Base-by-base conservation (phyloP, 148 eudicot species). In the Persicaria tinctoria region DNA sequence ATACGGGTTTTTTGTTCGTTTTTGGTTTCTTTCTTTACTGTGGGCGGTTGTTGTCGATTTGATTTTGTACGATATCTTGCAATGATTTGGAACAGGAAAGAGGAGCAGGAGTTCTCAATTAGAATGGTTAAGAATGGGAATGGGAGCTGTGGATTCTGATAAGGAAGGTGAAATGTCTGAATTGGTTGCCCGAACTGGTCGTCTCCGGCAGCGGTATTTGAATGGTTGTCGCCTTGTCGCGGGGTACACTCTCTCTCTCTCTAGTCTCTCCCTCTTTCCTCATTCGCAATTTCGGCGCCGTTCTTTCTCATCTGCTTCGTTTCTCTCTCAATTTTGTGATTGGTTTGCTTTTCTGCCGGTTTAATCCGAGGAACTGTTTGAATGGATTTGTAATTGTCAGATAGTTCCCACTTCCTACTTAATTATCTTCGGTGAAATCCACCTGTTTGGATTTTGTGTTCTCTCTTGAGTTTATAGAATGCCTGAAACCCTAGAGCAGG, bases 151-250 rank as follows among this genome's bases (percentile, higher is more conserved):
- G 23, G 59, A 75, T 73, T 41, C 50, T 74, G 63, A 75, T 48
- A 69, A 45, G 45, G 74, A 76, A 23, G 51, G 62, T 45, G 76
- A 82, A 76, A 91, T 91, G 97, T 89, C 93, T 80, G 97, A 89
- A 83, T 87, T 91, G 88, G 97, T 91, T 53, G 97, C 97, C 53
- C 88, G 97, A 8, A 91, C 93, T 77, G 97, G 97, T 76, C 91
- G 97, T 60, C 97, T 84, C 78, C 93, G 87, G 69, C 97, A 91
- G 82, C 93, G 93, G 8, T 91, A 91, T 80, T 89, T 86, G 56
- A 82, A 83, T 80, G 97, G 97, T 46, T 86, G 84, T 76, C 97
- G 97, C 76, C 97, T 91, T 85, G 86, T 91, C 79, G 90, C 97
- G 53, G 97, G 97, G 97, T 91, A 82, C 5, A 49, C 51, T 46